Percentiles rank a stretch among this genome's conserved stretches.
These are phyloP conservation scores for Colletotrichum spinosum DNA, from an alignment of 2,329 filamentous ascomycete genomes.

Conservation along the genomic window DNA sequence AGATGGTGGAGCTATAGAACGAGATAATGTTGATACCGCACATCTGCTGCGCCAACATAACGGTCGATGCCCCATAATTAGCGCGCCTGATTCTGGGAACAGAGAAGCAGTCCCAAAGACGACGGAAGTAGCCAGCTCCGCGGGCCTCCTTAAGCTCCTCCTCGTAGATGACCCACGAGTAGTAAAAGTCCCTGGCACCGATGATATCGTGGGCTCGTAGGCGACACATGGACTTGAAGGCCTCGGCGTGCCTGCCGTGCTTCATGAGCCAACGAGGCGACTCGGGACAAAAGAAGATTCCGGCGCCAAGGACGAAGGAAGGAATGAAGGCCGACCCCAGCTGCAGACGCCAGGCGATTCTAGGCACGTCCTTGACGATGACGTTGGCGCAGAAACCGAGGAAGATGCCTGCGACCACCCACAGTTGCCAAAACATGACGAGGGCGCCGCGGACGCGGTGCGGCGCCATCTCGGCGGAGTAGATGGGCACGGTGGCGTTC, in stretches of 20 bases:
- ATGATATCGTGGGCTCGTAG: conserved; percentile 40
- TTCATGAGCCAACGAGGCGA: conserved; percentile 64
- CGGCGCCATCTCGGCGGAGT: conserved; percentile 64
- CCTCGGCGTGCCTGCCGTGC: conserved; percentile 66
- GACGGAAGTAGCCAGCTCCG: conserved; percentile 46
- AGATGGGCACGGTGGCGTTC: conserved; percentile 62
- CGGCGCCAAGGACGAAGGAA: conserved; percentile 63
- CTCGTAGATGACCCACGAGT: conserved; percentile 49
- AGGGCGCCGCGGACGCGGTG: conserved; percentile 64
- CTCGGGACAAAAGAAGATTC: conserved; percentile 64
- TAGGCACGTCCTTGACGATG: conserved; percentile 60
- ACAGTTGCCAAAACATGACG: conserved; percentile 68
- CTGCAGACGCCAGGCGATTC: conserved; percentile 71
- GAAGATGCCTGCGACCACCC: conserved; percentile 55
- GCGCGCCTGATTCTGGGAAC: conserved; percentile 77
- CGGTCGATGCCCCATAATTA: conserved; percentile 78
- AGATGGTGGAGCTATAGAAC: conserved; percentile 79
- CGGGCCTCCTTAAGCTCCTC: conserved; percentile 45
- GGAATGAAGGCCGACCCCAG: conserved; percentile 68
- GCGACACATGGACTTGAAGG: conserved; percentile 64
- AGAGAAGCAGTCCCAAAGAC: conserved; percentile 70
- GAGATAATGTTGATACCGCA: conserved; percentile 79
- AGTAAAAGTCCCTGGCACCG: conserved; percentile 59
- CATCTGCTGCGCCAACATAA: conserved; percentile 84
- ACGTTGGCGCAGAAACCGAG: conserved; percentile 65